Conservation (phyloP, 2,329 filamentous ascomycete genomes). For the Penicillium hordei region DNA sequence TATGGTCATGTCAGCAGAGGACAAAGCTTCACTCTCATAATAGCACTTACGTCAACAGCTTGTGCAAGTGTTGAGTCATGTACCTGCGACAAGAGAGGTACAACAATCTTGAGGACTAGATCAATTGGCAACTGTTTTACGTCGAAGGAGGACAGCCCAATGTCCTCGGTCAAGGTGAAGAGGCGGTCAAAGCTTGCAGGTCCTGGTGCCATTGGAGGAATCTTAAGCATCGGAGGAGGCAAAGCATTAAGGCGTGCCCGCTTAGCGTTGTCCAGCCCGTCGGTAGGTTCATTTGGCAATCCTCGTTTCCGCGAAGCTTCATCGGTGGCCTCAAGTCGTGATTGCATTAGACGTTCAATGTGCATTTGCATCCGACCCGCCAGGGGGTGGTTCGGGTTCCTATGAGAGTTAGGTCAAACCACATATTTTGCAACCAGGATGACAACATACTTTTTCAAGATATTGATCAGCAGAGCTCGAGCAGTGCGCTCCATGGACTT, state of each 20-base stretch:
- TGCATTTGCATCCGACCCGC: conserved; percentile 80
- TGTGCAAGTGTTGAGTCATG: conserved; percentile 67
- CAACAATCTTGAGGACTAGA: conserved; percentile 76
- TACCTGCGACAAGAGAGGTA: conserved; percentile 71
- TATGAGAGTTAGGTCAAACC: conserved; percentile 39
- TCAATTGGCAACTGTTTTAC: conserved; percentile 74
- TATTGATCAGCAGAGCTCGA: conserved; percentile 76
- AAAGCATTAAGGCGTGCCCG: conserved; percentile 68
- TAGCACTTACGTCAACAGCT: conserved; percentile 64
- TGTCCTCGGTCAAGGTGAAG: conserved; percentile 79
- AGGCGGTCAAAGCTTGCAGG: conserved; percentile 78
- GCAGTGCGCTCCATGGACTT: conserved; percentile 95
- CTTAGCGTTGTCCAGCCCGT: conserved; percentile 75
- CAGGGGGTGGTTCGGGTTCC: conserved; percentile 77
- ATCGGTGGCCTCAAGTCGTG: conserved; percentile 74
- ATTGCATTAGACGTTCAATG: conserved; percentile 77
- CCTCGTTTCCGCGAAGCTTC: conserved; percentile 74
- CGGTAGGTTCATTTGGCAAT: conserved; percentile 66
- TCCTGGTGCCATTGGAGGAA: conserved; percentile 71
- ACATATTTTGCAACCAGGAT: background rate
- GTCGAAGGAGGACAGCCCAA: conserved; percentile 74
- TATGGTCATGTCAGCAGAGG: conserved; percentile 23
- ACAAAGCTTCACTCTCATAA: background rate
- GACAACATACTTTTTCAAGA: conserved; percentile 67
- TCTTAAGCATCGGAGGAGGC: conserved; percentile 50